Evolutionary conservation across 2,329 filamentous ascomycete genomes (phyloP).

Genomic region (Pezicula radicicola): DNA sequence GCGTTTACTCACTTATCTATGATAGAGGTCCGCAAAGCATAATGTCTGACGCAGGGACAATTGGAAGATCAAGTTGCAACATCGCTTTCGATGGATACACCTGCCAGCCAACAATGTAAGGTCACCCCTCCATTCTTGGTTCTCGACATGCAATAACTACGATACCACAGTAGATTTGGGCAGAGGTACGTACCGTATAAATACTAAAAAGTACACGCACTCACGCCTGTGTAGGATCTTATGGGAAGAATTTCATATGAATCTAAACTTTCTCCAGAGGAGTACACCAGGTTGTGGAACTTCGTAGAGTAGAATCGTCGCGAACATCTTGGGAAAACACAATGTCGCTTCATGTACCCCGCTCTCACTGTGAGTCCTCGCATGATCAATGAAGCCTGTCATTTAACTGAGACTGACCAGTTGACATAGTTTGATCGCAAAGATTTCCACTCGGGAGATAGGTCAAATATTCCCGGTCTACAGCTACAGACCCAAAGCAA

Average conservation of each 20-base stretch:
- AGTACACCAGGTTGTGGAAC: background rate
- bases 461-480: background rate
- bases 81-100: too few species aligned
- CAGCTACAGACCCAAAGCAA: background rate
- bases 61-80: too few species aligned
- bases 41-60: too few species aligned
- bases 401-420: background rate
- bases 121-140: too few species aligned
- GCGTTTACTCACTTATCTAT: too few species aligned
- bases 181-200: background rate
- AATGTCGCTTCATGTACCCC: background rate
- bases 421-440: background rate
- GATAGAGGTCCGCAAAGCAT: too few species aligned
- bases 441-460: background rate
- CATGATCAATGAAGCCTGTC: too few species aligned
- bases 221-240: background rate
- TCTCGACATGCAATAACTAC: too few species aligned
- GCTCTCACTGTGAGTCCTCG: background rate
- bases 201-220: background rate
- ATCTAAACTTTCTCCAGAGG: background rate
- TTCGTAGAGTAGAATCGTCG: background rate
- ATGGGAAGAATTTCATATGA: background rate
- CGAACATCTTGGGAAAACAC: background rate
- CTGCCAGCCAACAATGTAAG: too few species aligned
- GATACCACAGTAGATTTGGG: constrained; percentile 2